These are phyloP conservation scores for Aspergillus intermedius DNA, from an alignment of 2,329 filamentous ascomycete species.

Conservation along the genomic window DNA sequence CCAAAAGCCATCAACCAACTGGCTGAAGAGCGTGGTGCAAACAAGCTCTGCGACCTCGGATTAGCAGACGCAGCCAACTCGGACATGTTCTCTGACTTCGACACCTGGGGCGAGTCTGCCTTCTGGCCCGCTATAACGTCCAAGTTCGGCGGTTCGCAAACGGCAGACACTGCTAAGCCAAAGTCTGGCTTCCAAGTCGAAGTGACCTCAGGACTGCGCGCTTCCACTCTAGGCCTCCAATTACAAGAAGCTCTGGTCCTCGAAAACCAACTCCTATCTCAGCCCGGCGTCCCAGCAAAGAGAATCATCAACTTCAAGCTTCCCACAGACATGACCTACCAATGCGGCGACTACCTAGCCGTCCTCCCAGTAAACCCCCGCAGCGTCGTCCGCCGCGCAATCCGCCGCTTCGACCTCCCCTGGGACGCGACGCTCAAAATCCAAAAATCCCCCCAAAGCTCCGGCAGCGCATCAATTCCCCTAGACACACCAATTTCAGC, in stretches of 20 bases:
- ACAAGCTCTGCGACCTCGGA: slow-evolving; percentile 46
- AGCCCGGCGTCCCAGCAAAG: slow-evolving; percentile 50
- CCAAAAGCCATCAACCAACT: slow-evolving; percentile 56
- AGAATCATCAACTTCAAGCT: slow-evolving; percentile 62
- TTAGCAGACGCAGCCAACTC: slow-evolving; percentile 55
- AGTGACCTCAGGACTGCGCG: slow-evolving; percentile 47
- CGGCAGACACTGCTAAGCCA: slow-evolving; percentile 27
- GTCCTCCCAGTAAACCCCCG: slow-evolving; percentile 65
- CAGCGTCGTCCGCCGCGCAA: slow-evolving; percentile 55
- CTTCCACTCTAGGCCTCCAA: slow-evolving; percentile 56
- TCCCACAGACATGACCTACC: slow-evolving; percentile 59
- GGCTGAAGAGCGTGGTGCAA: slow-evolving; percentile 47
- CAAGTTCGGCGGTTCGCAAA: slow-evolving; percentile 22
- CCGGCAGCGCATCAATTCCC: slow-evolving; percentile 39
- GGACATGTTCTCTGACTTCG: slow-evolving; percentile 63
- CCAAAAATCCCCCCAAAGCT: slow-evolving; percentile 38
- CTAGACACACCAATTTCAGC: slow-evolving; percentile 54
- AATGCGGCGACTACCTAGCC: slow-evolving; percentile 69
- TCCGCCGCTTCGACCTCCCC: slow-evolving; percentile 58
- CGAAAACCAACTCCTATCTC: slow-evolving; percentile 47
- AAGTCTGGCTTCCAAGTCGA: slow-evolving; percentile 38
- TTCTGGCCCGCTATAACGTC: slow-evolving; percentile 49
- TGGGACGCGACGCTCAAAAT: slow-evolving; percentile 65
- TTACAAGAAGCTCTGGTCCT: slow-evolving; percentile 57
- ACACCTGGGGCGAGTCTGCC: slow-evolving; percentile 58